A percentile compares a stretch with the other conserved stretches of the same genome.
phyloP scores from a whole-genome alignment of 116 monocot genomes.

The Zostera marina region DNA sequence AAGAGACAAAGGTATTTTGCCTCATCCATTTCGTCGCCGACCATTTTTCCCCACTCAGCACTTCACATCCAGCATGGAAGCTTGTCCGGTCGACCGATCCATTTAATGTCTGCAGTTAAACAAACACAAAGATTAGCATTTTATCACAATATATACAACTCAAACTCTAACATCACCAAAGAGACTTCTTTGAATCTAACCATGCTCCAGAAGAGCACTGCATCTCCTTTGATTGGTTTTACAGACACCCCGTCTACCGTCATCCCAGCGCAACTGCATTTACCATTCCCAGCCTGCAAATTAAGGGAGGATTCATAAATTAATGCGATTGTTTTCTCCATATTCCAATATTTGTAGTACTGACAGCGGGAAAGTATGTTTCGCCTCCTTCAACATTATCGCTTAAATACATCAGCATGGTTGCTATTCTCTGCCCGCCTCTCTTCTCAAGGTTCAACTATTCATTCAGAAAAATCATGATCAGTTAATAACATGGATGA shows the following conservation, averaged over 20 bases:
- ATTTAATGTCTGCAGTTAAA: conserved; percentile 42
- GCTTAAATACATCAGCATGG: conserved; percentile 87
- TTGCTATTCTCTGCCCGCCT: conserved; percentile 72
- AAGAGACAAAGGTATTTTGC: conserved; percentile 22
- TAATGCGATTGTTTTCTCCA: not conserved
- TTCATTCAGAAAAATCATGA: not conserved
- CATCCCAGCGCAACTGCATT: conserved; percentile 80
- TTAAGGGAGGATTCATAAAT: not conserved
- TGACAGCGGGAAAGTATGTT: conserved; percentile 87
- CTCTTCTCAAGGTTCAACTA: conserved; percentile 46
- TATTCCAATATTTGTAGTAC: not conserved
- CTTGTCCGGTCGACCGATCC: conserved; percentile 62
- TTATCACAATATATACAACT: not conserved
- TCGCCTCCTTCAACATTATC: conserved; percentile 92
- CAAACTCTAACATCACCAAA: not conserved
- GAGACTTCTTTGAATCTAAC: conserved; percentile 14
- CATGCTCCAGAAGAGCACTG: conserved; percentile 92
- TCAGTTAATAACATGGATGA: not conserved
- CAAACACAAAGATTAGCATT: not conserved
- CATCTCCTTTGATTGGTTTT: conserved; percentile 76
- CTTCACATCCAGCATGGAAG: conserved; percentile 73
- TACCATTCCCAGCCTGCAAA: conserved; percentile 47
- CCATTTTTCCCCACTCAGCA: conserved; percentile 85
- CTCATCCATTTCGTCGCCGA: conserved; percentile 99
- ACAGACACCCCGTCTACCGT: conserved; percentile 50